Conservation (phyloP, 2,329 filamentous ascomycete species). For the Aspergillus pseudoviridinutans region DNA sequence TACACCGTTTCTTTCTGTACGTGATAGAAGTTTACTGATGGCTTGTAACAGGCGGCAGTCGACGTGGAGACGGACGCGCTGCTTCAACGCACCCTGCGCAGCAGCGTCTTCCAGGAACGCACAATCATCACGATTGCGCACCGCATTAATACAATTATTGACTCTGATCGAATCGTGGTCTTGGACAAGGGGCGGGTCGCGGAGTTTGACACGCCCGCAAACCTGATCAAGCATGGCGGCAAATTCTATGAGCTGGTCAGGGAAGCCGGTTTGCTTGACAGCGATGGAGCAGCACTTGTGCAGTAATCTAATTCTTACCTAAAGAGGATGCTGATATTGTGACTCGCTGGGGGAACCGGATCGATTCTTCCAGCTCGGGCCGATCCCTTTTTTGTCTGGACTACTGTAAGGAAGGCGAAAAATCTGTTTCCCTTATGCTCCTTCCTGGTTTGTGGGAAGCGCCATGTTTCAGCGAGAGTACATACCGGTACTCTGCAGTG, state of each 20-base stretch:
- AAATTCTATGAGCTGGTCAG: conserved; percentile 87
- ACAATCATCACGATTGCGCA: conserved; percentile 99
- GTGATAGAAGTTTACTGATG: conserved; percentile 12
- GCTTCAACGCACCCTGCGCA: conserved; percentile 61
- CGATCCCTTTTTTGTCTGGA: conserved; percentile 4
- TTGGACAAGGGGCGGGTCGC: conserved; percentile 84
- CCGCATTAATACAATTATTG: conserved; percentile 94
- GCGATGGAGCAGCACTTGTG: conserved; percentile 30
- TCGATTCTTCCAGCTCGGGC: background rate
- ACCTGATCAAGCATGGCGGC: conserved; percentile 70
- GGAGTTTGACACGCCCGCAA: conserved; percentile 84
- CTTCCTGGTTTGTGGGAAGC: background rate
- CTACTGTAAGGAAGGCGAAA: background rate
- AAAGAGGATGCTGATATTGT: background rate
- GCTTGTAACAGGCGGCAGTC: conserved; percentile 55
- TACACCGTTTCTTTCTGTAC: conserved; percentile 9
- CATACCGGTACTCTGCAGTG: background rate
- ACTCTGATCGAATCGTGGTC: conserved; percentile 85
- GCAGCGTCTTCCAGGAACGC: conserved; percentile 73
- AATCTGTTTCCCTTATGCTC: background rate
- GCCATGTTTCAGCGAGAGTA: background rate
- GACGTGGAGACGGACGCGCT: conserved; percentile 65
- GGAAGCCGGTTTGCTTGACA: conserved; percentile 72
- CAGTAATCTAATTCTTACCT: conserved; percentile 8
- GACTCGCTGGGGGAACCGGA: conserved; percentile 6